A percentile compares a stretch with the other conserved stretches of the same genome.
Evolutionary conservation across 192 early-diverging fungal genomes (phyloP).

Genomic region (Podila clonocystis): DNA sequence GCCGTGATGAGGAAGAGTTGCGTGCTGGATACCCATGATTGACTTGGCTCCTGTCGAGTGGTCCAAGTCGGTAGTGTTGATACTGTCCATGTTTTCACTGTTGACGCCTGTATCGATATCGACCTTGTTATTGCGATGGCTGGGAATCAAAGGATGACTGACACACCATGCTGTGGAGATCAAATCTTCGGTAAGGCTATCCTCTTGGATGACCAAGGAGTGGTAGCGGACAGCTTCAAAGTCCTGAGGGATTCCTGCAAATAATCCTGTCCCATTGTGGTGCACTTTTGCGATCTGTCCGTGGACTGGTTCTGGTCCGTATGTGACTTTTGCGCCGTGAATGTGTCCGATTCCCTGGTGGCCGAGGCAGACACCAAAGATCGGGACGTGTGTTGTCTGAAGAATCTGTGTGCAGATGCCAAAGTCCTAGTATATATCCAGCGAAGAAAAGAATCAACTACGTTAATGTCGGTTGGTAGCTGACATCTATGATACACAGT

Average conservation of each 20-base stretch:
- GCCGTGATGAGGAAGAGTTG: constrained; percentile 75
- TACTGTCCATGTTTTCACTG: constrained; percentile 16
- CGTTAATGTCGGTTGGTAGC: background rate
- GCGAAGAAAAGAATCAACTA: no score
- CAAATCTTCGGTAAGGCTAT: constrained; percentile 69
- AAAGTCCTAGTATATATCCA: constrained; percentile 74
- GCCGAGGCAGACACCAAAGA: constrained; percentile 94
- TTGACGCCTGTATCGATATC: constrained; percentile 21
- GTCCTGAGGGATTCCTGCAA: constrained; percentile 66
- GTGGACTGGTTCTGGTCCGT: constrained; percentile 80
- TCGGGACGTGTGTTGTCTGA: constrained; percentile 63
- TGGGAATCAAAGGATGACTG: constrained; percentile 42
- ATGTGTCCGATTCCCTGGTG: constrained; percentile 86
- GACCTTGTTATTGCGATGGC: constrained; percentile 1
- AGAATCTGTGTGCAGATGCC: constrained; percentile 76
- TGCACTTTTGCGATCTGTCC: constrained; percentile 77
- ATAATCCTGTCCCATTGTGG: constrained; percentile 53
- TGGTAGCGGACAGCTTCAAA: constrained; percentile 93
- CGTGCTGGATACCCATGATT: constrained; percentile 88
- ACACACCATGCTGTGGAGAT: constrained; percentile 70
- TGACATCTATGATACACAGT: background rate
- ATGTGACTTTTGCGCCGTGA: constrained; percentile 58
- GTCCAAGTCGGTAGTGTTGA: background rate
- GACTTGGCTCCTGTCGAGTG: constrained; percentile 38
- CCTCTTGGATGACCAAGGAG: constrained; percentile 77